These are phyloP conservation scores for Cochlearia excelsa DNA, from an alignment of 345 rosid genomes.

Conservation along the genomic window DNA sequence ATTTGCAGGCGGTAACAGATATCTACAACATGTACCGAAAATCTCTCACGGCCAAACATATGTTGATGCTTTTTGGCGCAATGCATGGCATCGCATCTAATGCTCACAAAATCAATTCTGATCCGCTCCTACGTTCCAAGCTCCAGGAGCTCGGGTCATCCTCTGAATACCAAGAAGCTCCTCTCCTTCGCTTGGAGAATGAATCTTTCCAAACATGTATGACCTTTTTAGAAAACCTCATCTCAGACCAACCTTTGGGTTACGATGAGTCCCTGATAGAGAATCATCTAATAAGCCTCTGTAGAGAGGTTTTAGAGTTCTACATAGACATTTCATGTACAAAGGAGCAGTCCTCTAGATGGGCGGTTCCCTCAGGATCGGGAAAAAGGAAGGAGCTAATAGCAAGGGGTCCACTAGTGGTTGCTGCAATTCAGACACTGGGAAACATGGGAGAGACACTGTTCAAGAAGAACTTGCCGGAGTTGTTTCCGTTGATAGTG, in stretches of 20 bases:
- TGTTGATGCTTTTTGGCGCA: constrained; percentile 61
- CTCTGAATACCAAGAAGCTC: constrained; percentile 87
- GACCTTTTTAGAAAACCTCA: constrained; percentile 69
- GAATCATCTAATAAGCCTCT: constrained; percentile 57
- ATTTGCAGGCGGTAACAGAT: constrained; percentile 77
- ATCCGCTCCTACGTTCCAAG: constrained; percentile 49
- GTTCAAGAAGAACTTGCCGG: constrained; percentile 63
- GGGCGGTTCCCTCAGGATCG: constrained; percentile 73
- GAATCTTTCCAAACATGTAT: constrained; percentile 85
- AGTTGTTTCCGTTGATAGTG: constrained; percentile 73
- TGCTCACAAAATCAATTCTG: constrained; percentile 63
- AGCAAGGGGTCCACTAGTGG: constrained; percentile 73
- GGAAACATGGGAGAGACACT: constrained; percentile 72
- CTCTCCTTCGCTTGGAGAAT: constrained; percentile 71
- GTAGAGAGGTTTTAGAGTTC: constrained; percentile 60
- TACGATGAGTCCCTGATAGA: constrained; percentile 57
- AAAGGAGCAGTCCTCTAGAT: constrained; percentile 42
- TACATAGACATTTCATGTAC: constrained; percentile 55
- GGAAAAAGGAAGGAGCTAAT: constrained; percentile 77
- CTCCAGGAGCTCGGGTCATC: constrained; percentile 69
- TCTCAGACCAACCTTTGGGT: constrained; percentile 52
- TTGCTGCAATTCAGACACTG: constrained; percentile 73
- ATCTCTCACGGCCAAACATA: constrained; percentile 55
- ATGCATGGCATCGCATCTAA: constrained; percentile 68
- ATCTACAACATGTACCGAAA: constrained; percentile 68